Percentiles rank a stretch among this genome's conserved stretches.
Evolutionary conservation across 1,284 basidiomycete genomes (phyloP).

Genomic region (Ganoderma boninense): DNA sequence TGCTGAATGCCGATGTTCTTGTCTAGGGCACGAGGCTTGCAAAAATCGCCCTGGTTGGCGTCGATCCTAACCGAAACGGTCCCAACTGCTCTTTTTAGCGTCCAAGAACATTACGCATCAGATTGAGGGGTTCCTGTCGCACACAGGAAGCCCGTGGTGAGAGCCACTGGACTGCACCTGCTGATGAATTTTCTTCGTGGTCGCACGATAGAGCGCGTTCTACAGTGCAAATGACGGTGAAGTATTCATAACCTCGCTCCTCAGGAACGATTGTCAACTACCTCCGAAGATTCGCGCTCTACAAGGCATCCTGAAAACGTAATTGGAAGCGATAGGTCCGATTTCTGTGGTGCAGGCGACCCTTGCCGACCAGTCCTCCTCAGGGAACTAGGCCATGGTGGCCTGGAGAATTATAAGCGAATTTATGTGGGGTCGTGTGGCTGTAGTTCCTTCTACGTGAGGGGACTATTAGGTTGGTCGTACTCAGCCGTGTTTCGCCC

Average conservation of each 20-base stretch:
- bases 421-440: neutral
- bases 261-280: neutral
- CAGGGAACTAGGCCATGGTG: neutral
- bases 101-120: neutral
- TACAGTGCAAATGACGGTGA: neutral
- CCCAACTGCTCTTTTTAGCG: constrained; percentile 4
- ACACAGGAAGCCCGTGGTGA: neutral
- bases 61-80: constrained; percentile 10
- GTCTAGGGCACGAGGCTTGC: constrained; percentile 15
- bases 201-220: neutral
- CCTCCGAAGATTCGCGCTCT: neutral
- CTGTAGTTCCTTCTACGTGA: neutral
- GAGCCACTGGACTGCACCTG: neutral
- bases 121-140: neutral
- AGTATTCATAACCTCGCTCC: neutral
- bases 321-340: neutral
- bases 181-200: neutral
- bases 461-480: neutral
- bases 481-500: neutral
- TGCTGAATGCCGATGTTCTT: constrained; percentile 9
- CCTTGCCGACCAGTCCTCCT: neutral
- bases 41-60: constrained; percentile 2
- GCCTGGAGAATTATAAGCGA: neutral
- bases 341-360: neutral
- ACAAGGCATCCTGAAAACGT: neutral